Evolutionary conservation across 208 protist genomes (phyloP).

Genomic region (Leishmania lainsoni): DNA sequence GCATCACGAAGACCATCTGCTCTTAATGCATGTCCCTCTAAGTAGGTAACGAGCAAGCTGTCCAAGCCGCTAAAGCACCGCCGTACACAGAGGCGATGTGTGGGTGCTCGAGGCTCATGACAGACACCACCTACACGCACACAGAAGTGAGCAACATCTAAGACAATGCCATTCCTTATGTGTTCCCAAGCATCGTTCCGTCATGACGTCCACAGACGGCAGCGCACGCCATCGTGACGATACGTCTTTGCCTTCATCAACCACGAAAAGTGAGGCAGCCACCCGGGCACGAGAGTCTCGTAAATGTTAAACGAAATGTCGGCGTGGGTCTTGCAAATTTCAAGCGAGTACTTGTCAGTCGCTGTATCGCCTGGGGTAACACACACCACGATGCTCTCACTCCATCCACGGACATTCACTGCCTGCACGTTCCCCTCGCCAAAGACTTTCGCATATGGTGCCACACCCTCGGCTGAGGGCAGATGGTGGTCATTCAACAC

Average conservation of each 20-base stretch:
- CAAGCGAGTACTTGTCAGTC: constrained; percentile 21
- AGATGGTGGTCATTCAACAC: constrained; percentile 80
- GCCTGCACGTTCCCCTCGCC: constrained; percentile 63
- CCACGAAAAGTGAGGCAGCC: constrained; percentile 46
- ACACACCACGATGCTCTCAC: constrained; percentile 70
- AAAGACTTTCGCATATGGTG: constrained; percentile 44
- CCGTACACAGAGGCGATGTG: neutral
- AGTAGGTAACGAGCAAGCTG: too few species aligned
- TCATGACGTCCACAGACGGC: constrained; percentile 39
- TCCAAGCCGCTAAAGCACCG: neutral
- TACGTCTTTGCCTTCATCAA: constrained; percentile 27
- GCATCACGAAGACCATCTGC: neutral
- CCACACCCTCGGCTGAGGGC: constrained; percentile 38
- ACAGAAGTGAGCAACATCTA: neutral
- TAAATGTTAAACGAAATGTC: constrained; percentile 39
- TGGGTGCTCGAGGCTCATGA: neutral
- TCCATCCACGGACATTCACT: constrained; percentile 80
- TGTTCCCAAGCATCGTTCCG: neutral
- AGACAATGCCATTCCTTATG: neutral
- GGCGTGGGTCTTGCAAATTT: constrained; percentile 24
- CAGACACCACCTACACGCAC: neutral
- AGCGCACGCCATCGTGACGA: neutral
- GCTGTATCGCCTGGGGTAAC: constrained; percentile 36
- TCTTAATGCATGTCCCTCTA: neutral
- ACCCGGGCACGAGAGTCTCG: constrained; percentile 38